These are phyloP conservation scores for Lumnitzera littorea DNA, from an alignment of 345 rosid species.

Conservation along the genomic window DNA sequence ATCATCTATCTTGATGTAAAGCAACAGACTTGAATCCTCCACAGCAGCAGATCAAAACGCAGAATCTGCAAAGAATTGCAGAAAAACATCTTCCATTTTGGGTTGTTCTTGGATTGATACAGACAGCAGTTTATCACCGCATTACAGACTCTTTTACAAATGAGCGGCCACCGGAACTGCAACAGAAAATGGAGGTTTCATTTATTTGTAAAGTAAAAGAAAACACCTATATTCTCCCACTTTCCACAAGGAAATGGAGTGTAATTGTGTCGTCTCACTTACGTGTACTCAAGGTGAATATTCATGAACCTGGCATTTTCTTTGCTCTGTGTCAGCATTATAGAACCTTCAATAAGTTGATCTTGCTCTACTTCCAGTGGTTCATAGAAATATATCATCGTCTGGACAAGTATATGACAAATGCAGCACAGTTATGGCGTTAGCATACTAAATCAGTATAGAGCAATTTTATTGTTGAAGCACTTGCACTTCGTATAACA, in stretches of 20 bases:
- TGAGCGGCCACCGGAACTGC: slow-evolving; percentile 84
- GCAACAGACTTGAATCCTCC: no score
- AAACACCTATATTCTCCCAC: no score
- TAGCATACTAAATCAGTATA: no score
- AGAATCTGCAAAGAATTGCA: background rate
- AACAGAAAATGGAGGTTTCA: slow-evolving; percentile 5
- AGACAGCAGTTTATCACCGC: slow-evolving; percentile 30
- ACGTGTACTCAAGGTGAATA: slow-evolving; percentile 86
- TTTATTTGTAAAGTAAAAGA: no score
- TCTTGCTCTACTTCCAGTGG: slow-evolving; percentile 90
- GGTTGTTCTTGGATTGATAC: slow-evolving; percentile 9
- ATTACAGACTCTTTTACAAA: slow-evolving; percentile 83
- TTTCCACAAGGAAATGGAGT: no score
- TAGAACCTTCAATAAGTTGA: slow-evolving; percentile 77
- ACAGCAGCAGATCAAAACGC: no score
- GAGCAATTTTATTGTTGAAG: no score
- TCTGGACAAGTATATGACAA: slow-evolving; percentile 39
- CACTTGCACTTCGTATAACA: no score
- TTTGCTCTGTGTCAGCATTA: slow-evolving; percentile 78
- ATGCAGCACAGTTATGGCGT: no score
- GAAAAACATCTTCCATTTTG: slow-evolving; percentile 3
- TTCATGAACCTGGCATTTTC: slow-evolving; percentile 93
- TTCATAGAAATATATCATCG: slow-evolving; percentile 87
- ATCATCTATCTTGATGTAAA: no score
- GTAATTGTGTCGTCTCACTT: slow-evolving; percentile 17